Percentiles rank a stretch among this genome's conserved stretches.
phyloP scores from a whole-genome alignment of 345 rosid species.

The Syzygium grande region DNA sequence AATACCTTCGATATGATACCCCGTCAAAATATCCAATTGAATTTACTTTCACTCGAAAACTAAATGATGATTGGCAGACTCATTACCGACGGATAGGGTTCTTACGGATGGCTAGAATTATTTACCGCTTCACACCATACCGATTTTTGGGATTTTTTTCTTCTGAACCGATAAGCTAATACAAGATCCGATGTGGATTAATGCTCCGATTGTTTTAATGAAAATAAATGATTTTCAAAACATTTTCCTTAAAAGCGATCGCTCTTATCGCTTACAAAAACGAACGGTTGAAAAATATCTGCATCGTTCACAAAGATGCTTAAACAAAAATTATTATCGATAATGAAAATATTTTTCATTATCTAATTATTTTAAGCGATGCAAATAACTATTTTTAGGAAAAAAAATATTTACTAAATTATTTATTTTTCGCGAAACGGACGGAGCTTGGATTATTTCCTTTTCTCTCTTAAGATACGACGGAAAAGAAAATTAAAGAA shows the following conservation, averaged over 20 bases:
- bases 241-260: neutral
- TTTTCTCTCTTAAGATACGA: neutral
- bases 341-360: neutral
- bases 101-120: neutral
- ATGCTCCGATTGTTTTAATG: neutral
- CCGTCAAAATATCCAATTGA: fast-evolving
- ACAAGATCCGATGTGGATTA: neutral
- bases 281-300: neutral
- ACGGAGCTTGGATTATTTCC: fast-evolving
- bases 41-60: fast-evolving
- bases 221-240: neutral
- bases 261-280: neutral
- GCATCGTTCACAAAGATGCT: fast-evolving
- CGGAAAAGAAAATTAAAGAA: neutral
- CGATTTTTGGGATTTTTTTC: neutral
- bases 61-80: no score
- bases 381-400: fast-evolving
- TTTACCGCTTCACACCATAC: fast-evolving
- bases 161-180: neutral
- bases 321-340: neutral
- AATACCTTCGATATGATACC: fast-evolving
- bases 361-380: fast-evolving
- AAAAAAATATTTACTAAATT: no score
- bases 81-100: no score
- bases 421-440: fast-evolving